Base-by-base conservation (phyloP, 306 rosid genomes). In the Fagus crenata region DNA sequence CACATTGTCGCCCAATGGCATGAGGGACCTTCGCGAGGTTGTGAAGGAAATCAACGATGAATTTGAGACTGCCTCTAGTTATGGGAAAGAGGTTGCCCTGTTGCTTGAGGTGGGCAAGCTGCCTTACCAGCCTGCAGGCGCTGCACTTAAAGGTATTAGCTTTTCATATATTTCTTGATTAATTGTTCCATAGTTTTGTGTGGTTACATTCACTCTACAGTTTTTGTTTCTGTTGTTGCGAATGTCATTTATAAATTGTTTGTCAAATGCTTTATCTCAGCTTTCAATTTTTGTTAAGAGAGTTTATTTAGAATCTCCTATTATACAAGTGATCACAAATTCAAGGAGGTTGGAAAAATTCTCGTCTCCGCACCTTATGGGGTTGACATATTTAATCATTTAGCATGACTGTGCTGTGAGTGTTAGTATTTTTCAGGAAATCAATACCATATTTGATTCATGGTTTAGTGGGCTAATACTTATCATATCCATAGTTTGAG, bases 81-180 rank as follows among this genome's bases (percentile, higher is more conserved):
- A 78, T 76, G 99, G 97, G 64, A 92, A 81, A 85, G 99, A 92
- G 86, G 97, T 96, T 56, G 98, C 96, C 0, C 4, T 92, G 77
- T 81, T 96, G 87, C 99, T 96, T 70, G 99, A 96, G 86, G 98
- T 84, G 75, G 93, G 91, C 36, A 92, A 84, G 82, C 80, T 90
- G 54, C 99, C 99, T 42, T 96, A 96, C 80, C 92, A 83, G 67
- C 78, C 97, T 22, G 85, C 82, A 75, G 75, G 79, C 71, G 79
- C 90, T 73, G 80, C 89, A 64, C 70, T 96, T 46, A 89, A 90
- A 91, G 98, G 99, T 96, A 28, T 36, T 74, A 14, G 8, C 41
- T 59, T 14, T 22, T 68, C 63, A 37, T 68, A 32, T 37, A 17
- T 42, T 41, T 67, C 9, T 64, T 73, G 13, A 15, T 32, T 49